Evolutionary conservation across 495 filamentous ascomycete genomes (phyloP).

Genomic region (Penicillium nucicola): DNA sequence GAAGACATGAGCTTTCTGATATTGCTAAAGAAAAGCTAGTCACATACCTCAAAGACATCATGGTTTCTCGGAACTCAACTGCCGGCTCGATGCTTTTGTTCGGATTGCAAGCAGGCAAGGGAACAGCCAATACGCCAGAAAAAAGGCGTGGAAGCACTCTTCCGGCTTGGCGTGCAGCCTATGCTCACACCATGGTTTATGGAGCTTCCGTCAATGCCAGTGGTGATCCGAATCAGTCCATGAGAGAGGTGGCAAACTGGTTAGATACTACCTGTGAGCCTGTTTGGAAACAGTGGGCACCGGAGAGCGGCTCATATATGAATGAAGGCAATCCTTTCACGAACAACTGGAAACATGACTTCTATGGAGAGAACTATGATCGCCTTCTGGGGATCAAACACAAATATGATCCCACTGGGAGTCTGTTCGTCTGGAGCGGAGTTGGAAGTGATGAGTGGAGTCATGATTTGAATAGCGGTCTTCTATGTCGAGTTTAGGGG

Average conservation of each 20-base stretch:
- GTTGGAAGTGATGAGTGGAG: slow-evolving; percentile 24
- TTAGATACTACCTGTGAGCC: slow-evolving; percentile 12
- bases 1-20: slow-evolving; percentile 20
- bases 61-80: not conserved
- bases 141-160: slow-evolving; percentile 9
- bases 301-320: slow-evolving; percentile 21
- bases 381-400: slow-evolving; percentile 45
- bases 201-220: slow-evolving; percentile 11
- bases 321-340: slow-evolving; percentile 48
- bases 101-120: slow-evolving; percentile 20
- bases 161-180: slow-evolving; percentile 19
- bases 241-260: slow-evolving; percentile 1
- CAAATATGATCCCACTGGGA: slow-evolving; percentile 48
- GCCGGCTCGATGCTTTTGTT: slow-evolving; percentile 15
- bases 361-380: slow-evolving; percentile 54
- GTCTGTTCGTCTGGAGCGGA: slow-evolving; percentile 33
- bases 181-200: slow-evolving; percentile 15
- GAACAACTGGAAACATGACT: slow-evolving; percentile 55
- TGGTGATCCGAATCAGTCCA: not conserved
- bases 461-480: slow-evolving; percentile 19
- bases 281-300: slow-evolving; percentile 24
- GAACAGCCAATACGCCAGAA: slow-evolving; percentile 4
- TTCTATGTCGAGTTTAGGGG: no score
- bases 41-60: slow-evolving; percentile 2
- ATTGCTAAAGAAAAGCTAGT: not conserved